These are phyloP conservation scores for Eimeria necatrix DNA, from an alignment of 169 alveolate genomes.

Conservation along the genomic window DNA sequence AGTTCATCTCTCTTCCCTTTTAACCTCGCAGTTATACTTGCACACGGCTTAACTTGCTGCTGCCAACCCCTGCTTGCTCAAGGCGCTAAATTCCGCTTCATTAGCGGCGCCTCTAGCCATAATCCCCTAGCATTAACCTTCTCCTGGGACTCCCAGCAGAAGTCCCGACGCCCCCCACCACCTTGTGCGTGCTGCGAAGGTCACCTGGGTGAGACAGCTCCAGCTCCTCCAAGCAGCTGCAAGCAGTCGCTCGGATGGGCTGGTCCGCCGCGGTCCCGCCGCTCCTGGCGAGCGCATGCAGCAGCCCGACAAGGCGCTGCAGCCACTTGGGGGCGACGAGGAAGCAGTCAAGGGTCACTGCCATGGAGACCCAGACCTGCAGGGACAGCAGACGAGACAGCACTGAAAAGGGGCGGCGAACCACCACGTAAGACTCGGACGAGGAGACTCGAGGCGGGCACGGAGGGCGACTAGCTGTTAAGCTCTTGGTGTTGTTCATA, in stretches of 20 bases:
- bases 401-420: slow-evolving; percentile 61
- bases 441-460: not conserved
- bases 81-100: not conserved
- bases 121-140: not conserved
- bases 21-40: not conserved
- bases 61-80: not conserved
- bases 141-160: not conserved
- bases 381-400: slow-evolving; percentile 48
- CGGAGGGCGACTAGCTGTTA: not conserved
- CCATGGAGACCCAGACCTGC: slow-evolving; percentile 59
- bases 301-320: slow-evolving; percentile 71
- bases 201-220: slow-evolving; percentile 60
- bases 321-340: slow-evolving; percentile 74
- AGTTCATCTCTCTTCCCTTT: not conserved
- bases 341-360: slow-evolving; percentile 36
- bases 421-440: not conserved
- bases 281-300: slow-evolving; percentile 49
- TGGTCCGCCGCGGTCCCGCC: slow-evolving; percentile 14
- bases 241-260: slow-evolving; percentile 45
- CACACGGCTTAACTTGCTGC: not conserved
- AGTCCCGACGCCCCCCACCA: not conserved
- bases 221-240: slow-evolving; percentile 72
- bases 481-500: not conserved
- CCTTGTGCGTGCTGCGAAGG: not conserved
- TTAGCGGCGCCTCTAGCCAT: not conserved